Conservation (phyloP, 805 yeast species). For the Candida takata region DNA sequence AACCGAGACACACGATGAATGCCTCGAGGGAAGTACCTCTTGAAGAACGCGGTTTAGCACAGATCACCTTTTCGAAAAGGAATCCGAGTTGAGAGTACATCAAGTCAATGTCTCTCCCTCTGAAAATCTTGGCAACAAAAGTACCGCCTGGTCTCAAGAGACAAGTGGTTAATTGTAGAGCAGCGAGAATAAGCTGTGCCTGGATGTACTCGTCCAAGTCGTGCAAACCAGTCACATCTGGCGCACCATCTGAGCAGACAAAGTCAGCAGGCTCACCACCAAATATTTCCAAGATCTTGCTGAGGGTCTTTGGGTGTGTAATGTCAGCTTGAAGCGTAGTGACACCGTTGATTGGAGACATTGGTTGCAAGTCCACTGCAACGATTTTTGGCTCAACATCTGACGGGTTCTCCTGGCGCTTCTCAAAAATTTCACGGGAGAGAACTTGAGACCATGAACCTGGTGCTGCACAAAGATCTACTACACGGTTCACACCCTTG, state of each 20-base stretch:
- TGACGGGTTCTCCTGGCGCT: conserved; percentile 22
- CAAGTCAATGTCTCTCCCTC: conserved; percentile 93
- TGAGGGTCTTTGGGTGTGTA: conserved; percentile 88
- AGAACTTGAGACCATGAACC: conserved; percentile 98
- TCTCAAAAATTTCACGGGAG: conserved; percentile 55
- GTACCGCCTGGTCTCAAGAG: conserved; percentile 83
- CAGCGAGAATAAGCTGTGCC: conserved; percentile 88
- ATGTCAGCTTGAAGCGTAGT: conserved; percentile 92
- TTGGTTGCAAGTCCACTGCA: conserved; percentile 94
- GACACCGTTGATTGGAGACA: conserved; percentile 93
- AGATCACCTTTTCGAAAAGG: conserved; percentile 77
- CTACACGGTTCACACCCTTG: conserved; percentile 69
- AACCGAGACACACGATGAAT: conserved; percentile 86
- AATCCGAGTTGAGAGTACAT: conserved; percentile 88
- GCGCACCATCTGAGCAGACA: conserved; percentile 97
- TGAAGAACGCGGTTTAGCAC: conserved; percentile 95
- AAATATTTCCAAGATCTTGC: conserved; percentile 67
- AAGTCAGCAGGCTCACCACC: conserved; percentile 93
- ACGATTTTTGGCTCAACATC: conserved; percentile 68
- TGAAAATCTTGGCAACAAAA: conserved; percentile 92
- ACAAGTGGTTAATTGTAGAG: conserved; percentile 86
- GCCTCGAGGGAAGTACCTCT: conserved; percentile 93
- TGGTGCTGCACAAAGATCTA: conserved; percentile 97
- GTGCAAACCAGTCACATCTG: conserved; percentile 96
- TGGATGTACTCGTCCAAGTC: conserved; percentile 96